Evolutionary conservation across 441 rosid species (phyloP), one percentile per base, ranked within the genome.

Genomic region (Corymbia calophylla): DNA sequence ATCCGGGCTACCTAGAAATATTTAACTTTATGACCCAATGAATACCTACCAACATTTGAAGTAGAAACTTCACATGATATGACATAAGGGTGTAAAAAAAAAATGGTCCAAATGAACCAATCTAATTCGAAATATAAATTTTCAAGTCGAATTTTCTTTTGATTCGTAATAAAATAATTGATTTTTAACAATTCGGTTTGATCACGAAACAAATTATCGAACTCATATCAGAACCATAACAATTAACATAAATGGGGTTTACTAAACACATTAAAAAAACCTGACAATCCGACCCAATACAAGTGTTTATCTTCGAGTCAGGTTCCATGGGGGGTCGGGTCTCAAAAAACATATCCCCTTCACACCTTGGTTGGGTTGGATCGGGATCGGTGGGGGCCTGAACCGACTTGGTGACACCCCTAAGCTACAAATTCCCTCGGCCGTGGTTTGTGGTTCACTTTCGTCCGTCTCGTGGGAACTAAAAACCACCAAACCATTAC

Each of bases 71-170:
- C 27, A 3, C 5, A 10, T 6, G 27, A 70, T 6, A 35, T 35
- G 81, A 35, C 2, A 12, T 35, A 70, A 19, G 25, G 14, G 27
- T 19, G 8, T 70, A 48, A 4, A 70, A 18, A 18, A 8, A 21
- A 3, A 31, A 68, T 68, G 0, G 7, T 7, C 11, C 0, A 0
- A 68, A 35, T 0, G 13, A 68, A 68, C 27, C 62, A 0, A 39
- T 39, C 44, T 39, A 39, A 39, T 39, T 39, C 6, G 44, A 39
- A 39, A 39, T 39, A 39, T 39, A 6, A 39, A 39, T 39, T 56
- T 58, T 58, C 6, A 14, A 9, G 64, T 25, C 1, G 14, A 1
- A 2, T 53, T 53, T 53, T 16, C 53, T 53, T 53, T 53, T 16
- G 4, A 53, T 14, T 62, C n/a, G 4, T 8, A 14, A 17, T 29